Evolutionary conservation across 441 rosid species (phyloP), one percentile per base, ranked within the genome.

Genomic region (Francoa sonchifolia): DNA sequence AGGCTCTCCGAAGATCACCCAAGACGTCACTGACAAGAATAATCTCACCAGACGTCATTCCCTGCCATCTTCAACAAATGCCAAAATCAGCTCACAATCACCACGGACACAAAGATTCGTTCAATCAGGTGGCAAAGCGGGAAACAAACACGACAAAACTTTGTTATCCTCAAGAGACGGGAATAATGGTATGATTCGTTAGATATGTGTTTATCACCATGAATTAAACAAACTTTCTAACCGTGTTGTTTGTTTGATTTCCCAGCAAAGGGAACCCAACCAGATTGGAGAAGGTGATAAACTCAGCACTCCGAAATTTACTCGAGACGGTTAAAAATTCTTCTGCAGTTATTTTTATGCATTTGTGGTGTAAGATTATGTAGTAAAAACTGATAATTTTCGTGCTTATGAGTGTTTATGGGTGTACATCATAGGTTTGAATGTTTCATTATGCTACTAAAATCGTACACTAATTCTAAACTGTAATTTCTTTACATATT

Each of bases 81-180:
- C 71, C 46, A 82, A 75, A 71, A 59, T 75, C 48, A 79, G 76
- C 59, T 80, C 95, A 2, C 76, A 67, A 28, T 80, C 96, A 48
- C 88, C 99, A 10, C 78, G 88, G 64, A 69, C 85, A 19, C 81
- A 74, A 15, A 82, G 77, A 54, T 63, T 50, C 13, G 47, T 64
- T 55, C 65, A 68, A 46, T 38, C 74, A 20, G 66, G 76, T 40
- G 74, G 73, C 44, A 86, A 82, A 66, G 66, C 64, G 8, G 52
- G 71, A 42, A 79, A 40, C 58, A 85, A 73, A 68, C 58, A 63
- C 14, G 94, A 84, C 56, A 82, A 65, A 52, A 63, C 72, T 31
- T 34, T 53, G 47, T 38, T 58, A 19, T 48, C 83, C 3, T 72
- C 81, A 19, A 66, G 61, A 64, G 92, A 87, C 50, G 82, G 72